Percentiles rank a stretch among this genome's conserved stretches.
phyloP scores from a whole-genome alignment of 2,329 filamentous ascomycete genomes.

The Thielaviopsis euricoi region DNA sequence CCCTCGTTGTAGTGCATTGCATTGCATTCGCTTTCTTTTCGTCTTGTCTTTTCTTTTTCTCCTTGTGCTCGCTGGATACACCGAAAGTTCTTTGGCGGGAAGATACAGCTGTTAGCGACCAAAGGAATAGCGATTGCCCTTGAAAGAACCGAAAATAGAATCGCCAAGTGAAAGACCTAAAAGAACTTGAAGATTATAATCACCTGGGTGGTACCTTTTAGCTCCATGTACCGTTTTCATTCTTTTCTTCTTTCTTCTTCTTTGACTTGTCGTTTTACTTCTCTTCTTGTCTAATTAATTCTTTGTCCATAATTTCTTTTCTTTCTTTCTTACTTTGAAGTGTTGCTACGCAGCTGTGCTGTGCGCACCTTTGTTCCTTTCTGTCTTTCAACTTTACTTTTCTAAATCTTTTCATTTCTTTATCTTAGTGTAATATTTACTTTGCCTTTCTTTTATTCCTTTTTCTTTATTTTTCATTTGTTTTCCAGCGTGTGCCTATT shows the following conservation, averaged over 20 bases:
- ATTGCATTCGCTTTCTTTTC: too few species aligned
- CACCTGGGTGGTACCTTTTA: neutral
- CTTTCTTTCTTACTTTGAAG: conserved; percentile 13
- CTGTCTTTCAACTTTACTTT: conserved; percentile 13
- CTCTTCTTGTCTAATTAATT: conserved; percentile 7
- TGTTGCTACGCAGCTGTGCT: neutral
- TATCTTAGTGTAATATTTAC: neutral
- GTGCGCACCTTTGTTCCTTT: neutral
- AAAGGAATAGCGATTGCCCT: neutral
- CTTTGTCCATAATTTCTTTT: conserved; percentile 5
- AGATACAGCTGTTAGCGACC: neutral
- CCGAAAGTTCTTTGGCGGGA: neutral
- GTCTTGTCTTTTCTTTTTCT: neutral
- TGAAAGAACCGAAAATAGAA: neutral
- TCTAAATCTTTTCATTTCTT: conserved; percentile 3
- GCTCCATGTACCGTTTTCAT: neutral
- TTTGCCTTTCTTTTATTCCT: neutral
- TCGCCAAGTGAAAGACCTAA: neutral
- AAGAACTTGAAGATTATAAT: neutral
- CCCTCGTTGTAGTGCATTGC: too few species aligned
- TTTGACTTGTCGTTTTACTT: conserved; percentile 13
- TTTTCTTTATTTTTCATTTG: neutral
- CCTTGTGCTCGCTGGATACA: neutral
- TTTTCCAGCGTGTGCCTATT: neutral
- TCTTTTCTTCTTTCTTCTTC: conserved; percentile 6